Conservation (phyloP, 805 yeast species). For the Gaillardinia entomophila region DNA sequence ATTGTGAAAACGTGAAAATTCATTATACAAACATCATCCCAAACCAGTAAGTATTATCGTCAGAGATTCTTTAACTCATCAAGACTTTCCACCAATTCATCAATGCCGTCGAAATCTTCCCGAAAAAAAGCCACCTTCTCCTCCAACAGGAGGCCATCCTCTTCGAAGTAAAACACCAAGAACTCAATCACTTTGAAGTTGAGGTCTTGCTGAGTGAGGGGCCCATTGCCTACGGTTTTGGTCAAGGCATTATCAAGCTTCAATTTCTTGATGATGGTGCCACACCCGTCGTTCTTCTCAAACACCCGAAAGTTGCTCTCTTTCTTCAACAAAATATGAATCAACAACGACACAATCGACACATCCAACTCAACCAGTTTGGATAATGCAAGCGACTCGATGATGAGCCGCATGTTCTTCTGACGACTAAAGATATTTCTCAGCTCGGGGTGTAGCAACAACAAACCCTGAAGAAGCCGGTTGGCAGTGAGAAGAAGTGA, state of each 20-base stretch:
- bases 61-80: slow-evolving; percentile 1
- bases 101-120: not conserved
- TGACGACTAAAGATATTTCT: slow-evolving; percentile 42
- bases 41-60: too few relatives aligned
- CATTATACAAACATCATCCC: too few relatives aligned
- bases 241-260: slow-evolving; percentile 7
- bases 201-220: slow-evolving; percentile 38
- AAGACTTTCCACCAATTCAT: not conserved
- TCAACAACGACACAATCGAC: slow-evolving; percentile 47
- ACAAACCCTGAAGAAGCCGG: slow-evolving; percentile 50
- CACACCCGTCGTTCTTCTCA: slow-evolving; percentile 53
- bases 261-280: slow-evolving; percentile 39
- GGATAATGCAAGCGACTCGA: slow-evolving; percentile 21
- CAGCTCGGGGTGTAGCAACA: slow-evolving; percentile 54
- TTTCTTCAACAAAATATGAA: slow-evolving; percentile 52
- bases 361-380: slow-evolving; percentile 17
- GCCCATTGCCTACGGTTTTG: too few relatives aligned
- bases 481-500: slow-evolving; percentile 15
- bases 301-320: slow-evolving; percentile 53
- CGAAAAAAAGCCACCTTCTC: slow-evolving; percentile 41
- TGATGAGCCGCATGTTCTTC: slow-evolving; percentile 31
- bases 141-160: slow-evolving; percentile 23
- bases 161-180: slow-evolving; percentile 66
- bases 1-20: too few relatives aligned
- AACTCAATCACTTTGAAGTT: slow-evolving; percentile 65